These are phyloP conservation scores for Phytophthora fragariae DNA, from an alignment of 352 stramenopile species.

Conservation along the genomic window DNA sequence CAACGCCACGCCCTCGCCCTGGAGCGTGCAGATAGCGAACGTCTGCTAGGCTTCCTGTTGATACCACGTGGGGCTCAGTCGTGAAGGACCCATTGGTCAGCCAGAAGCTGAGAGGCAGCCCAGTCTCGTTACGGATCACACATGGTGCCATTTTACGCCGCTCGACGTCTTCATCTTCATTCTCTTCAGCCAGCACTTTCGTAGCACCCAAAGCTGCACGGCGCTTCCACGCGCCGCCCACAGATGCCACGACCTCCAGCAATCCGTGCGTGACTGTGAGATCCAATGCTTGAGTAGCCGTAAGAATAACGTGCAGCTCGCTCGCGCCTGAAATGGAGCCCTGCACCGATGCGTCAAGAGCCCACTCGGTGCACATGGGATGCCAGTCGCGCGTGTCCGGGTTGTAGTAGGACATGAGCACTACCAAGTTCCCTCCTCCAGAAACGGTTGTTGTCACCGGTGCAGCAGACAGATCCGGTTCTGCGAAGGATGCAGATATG, in stretches of 20 bases:
- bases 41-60: slow-evolving; percentile 57
- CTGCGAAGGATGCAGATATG: slow-evolving; percentile 27
- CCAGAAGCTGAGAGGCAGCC: slow-evolving; percentile 74
- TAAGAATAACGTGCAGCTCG: slow-evolving; percentile 79
- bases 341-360: slow-evolving; percentile 72
- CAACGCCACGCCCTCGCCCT: slow-evolving; percentile 69
- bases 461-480: slow-evolving; percentile 4
- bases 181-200: slow-evolving; percentile 17
- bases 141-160: slow-evolving; percentile 68
- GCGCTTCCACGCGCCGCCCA: slow-evolving; percentile 77
- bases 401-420: slow-evolving; percentile 84
- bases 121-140: slow-evolving; percentile 83
- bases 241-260: slow-evolving; percentile 79
- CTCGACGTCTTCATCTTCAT: slow-evolving; percentile 35
- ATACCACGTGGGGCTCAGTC: slow-evolving; percentile 46
- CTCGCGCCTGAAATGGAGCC: slow-evolving; percentile 53
- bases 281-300: slow-evolving; percentile 72
- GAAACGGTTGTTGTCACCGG: slow-evolving; percentile 64
- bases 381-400: slow-evolving; percentile 85
- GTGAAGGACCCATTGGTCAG: slow-evolving; percentile 58
- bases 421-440: slow-evolving; percentile 67
- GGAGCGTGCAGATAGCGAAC: slow-evolving; percentile 73
- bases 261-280: slow-evolving; percentile 83
- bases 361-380: slow-evolving; percentile 83
- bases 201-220: slow-evolving; percentile 17